Evolutionary conservation across 2,329 filamentous ascomycete genomes (phyloP).

Genomic region (Ascochyta lentis): DNA sequence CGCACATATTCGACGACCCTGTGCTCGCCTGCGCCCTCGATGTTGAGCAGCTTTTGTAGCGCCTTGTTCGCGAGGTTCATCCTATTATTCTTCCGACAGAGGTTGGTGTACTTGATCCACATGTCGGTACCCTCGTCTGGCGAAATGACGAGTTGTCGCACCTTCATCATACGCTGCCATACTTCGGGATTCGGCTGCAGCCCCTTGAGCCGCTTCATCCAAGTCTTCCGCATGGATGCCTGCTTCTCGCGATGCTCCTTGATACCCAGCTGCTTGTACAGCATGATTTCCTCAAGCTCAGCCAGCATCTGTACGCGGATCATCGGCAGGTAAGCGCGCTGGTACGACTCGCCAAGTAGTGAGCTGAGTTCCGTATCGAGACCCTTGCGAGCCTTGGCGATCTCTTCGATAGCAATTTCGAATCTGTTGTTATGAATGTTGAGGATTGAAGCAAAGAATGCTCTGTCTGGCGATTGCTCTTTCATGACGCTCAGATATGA

Average conservation of each 20-base stretch:
- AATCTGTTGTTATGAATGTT: constrained; percentile 96
- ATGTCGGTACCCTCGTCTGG: constrained; percentile 96
- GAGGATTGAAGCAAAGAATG: constrained; percentile 96
- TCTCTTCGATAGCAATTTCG: constrained; percentile 84
- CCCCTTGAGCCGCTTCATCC: constrained; percentile 93
- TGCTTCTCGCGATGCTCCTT: constrained; percentile 80
- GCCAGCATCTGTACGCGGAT: constrained; percentile 99
- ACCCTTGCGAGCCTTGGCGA: constrained; percentile 89
- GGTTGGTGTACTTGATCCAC: constrained; percentile 99
- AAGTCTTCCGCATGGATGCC: constrained; percentile 88
- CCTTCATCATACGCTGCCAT: constrained; percentile 97
- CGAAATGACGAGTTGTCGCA: constrained; percentile 88
- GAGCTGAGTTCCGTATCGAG: constrained; percentile 95
- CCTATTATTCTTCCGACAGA: constrained; percentile 94
- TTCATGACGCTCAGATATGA: constrained; percentile 96
- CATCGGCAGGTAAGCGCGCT: constrained; percentile 95
- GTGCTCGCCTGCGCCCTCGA: constrained; percentile 39
- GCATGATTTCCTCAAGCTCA: constrained; percentile 96
- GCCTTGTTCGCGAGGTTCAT: constrained; percentile 96
- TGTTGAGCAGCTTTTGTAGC: constrained; percentile 80
- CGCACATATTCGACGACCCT: constrained; percentile 45
- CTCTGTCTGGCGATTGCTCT: constrained; percentile 87
- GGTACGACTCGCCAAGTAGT: constrained; percentile 97
- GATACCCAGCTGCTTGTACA: constrained; percentile 82
- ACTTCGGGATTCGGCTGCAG: constrained; percentile 98